Base-by-base conservation (phyloP, 352 stramenopile genomes). In the Phytophthora boehmeriae region DNA sequence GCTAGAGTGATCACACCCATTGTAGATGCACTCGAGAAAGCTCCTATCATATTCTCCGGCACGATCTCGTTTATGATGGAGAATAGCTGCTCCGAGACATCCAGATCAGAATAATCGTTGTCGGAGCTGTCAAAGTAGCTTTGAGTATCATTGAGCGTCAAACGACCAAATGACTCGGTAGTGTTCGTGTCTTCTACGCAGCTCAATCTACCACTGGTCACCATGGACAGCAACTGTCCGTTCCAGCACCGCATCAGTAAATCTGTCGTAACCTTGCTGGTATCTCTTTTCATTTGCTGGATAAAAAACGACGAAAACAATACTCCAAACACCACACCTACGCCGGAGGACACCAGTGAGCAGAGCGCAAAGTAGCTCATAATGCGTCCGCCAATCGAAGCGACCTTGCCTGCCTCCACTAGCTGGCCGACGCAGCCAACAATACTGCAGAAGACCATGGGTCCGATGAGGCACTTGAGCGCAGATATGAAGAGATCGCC, bases 1-100 rank as follows among this genome's bases (percentile, higher is more conserved):
- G 82, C 81, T 14, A 93, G 83, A 3, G 73, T 80, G 54, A 92
- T 91, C 19, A 92, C 71, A 27, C 82, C 85, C 49, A 92, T 75
- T 9, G 84, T 86, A 13, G 78, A 74, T 8, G 67, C 68, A 13
- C 64, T 70, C 0, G 76, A 75, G 27, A 93, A 87, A 0, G 78
- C 68, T 27, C 68, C 64, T 35, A 91, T 61, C 49, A 91, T 78
- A 62, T 93, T 93, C 19, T 74, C 70, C 28, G 85, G 85, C 39
- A 93, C 78, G 47, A 90, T 69, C 10, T 74, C 60, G 20, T 75
- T 67, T 25, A 89, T 58, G 54, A 92, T 92, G 39, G 65, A 54
- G 54, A 93, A 85, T 28, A 93, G 52, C 57, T 92, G 80, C 53
- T 91, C 73, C 19, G 81, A 85, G 11, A 91, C 75, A 22, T 70